Percentiles rank a stretch among this genome's conserved stretches.
Conservation (phyloP, 2,329 filamentous ascomycete species). For the Talaromyces sp. region DNA sequence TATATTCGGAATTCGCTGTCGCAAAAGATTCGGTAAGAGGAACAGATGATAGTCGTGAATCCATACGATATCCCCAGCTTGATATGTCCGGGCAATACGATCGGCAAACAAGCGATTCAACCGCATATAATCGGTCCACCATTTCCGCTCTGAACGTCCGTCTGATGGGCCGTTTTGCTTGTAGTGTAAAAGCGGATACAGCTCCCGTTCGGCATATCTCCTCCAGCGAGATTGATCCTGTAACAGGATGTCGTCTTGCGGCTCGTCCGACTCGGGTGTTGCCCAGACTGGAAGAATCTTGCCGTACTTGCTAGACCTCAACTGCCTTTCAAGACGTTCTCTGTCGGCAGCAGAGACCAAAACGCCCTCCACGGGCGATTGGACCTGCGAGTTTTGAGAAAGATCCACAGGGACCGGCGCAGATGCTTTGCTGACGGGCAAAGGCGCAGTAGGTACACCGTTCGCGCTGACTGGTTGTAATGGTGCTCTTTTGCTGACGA, state of each 20-base stretch:
- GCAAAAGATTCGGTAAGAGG: conserved; percentile 79
- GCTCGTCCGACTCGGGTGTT: conserved; percentile 66
- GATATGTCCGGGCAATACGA: conserved; percentile 80
- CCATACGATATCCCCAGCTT: conserved; percentile 85
- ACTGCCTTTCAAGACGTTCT: conserved; percentile 64
- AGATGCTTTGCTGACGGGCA: conserved; percentile 65
- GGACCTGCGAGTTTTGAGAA: conserved; percentile 50
- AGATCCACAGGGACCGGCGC: conserved; percentile 72
- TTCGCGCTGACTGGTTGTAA: conserved; percentile 30
- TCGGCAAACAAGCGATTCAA: conserved; percentile 93
- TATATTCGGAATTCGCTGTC: conserved; percentile 78
- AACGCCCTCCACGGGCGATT: conserved; percentile 62
- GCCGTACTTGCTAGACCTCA: conserved; percentile 68
- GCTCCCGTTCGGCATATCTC: conserved; percentile 81
- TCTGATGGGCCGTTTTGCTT: conserved; percentile 89
- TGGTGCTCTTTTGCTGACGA: conserved; percentile 25
- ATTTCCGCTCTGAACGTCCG: conserved; percentile 70
- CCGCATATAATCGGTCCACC: conserved; percentile 89
- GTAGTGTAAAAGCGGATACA: conserved; percentile 94
- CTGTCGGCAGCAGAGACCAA: conserved; percentile 67
- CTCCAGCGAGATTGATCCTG: conserved; percentile 84
- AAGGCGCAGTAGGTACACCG: conserved; percentile 21
- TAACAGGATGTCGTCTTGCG: conserved; percentile 63
- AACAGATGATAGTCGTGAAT: conserved; percentile 94
- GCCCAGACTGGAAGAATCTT: conserved; percentile 87